Evolutionary conservation across 2,329 filamentous ascomycete species (phyloP), one percentile per base, ranked within the genome.

Genomic region (Leptographium radiaticola): DNA sequence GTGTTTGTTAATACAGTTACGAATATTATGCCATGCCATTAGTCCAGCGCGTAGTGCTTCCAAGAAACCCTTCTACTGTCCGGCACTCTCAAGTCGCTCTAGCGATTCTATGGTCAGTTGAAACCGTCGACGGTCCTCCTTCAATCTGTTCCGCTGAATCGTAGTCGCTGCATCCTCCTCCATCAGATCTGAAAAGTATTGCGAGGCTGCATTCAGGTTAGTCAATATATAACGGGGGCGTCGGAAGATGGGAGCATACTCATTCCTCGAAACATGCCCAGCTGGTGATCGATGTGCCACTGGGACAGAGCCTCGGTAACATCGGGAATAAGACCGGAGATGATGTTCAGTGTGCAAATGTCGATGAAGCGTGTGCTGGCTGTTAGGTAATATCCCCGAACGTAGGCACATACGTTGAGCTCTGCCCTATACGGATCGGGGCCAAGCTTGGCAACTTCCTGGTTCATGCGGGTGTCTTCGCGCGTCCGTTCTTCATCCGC

Each of bases 351-450:
- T 1, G 71, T 67, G 8, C 73, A 68, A 2, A 68, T 65, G 53
- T 89, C 84, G 0, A 80, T 72, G 60, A 88, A 85, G 1, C 84
- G 76, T 38, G 74, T 68, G 0, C 80, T 76, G 0, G 86, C 84
- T 6, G 84, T 76, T 48, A 79, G 73, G 62, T 89, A 89, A 64
- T 89, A 89, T 0, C 77, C 83, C 0, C 83, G 71, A 46, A 87
- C 74, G 5, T 80, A 80, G 0, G 81, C 74, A 0, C 85, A 76
- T 0, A 85, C 77, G 10, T 75, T 70, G 0, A 89, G 65, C 62
- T 88, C 84, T 0, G 68, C 66, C 1, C 71, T 63, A 59, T 80
- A 88, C 0, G 72, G 70, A 60, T 89, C 85, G 0, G 69, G 64
- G 0, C 74, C 75, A 12, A 87, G 68, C 31, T 73, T 75, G 13